Base-by-base conservation (phyloP, 2,329 filamentous ascomycete species). In the Cercospora sp. region DNA sequence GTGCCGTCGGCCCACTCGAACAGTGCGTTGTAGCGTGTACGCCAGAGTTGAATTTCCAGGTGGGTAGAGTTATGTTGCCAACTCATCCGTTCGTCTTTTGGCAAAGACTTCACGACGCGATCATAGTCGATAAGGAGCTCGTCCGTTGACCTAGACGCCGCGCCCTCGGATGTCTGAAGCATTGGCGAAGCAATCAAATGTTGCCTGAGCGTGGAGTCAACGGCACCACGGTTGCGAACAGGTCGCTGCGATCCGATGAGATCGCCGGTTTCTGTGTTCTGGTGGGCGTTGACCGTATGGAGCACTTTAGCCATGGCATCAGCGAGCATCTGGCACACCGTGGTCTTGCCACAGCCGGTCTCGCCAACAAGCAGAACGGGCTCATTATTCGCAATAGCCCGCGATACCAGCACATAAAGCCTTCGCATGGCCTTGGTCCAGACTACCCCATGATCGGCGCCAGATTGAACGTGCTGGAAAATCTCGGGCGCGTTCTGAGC, bases 1-100 rank as follows among this genome's bases (percentile, higher is more conserved):
- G 91, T 96, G 65, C 95, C 95, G 76, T 99, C 95, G 0, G 89
- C 90, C 95, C 95, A 99, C 80, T 98, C 94, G 66, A 99, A 99
- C 0, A 99, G 83, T 3, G 94, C 91, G 72, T 93, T 93, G 75
- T 88, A 89, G 73, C 92, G 90, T 13, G 86, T 84, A 57, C 86
- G 81, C 63, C 84, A 84, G 0, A 69, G 36, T 18, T 81, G 74
- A n/a, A 87, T 84, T 7, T 75, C 68, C 20, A 60, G 31, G 59
- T 78, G 71, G 8, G 60, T 33, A 10, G 67, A 16, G 10, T 69
- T 70, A 6, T 69, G 59, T 5, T 72, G 60, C 63, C 71, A 68
- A 0, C 6, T 33, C 10, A 66, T 61, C 31, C 66, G 70, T 26
- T 73, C 60, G 8, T 70, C 68, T 6, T 64, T 57, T 12, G 70